Evolutionary conservation across 305 asterid genomes (phyloP).

Genomic region (Fraxinus greggii): DNA sequence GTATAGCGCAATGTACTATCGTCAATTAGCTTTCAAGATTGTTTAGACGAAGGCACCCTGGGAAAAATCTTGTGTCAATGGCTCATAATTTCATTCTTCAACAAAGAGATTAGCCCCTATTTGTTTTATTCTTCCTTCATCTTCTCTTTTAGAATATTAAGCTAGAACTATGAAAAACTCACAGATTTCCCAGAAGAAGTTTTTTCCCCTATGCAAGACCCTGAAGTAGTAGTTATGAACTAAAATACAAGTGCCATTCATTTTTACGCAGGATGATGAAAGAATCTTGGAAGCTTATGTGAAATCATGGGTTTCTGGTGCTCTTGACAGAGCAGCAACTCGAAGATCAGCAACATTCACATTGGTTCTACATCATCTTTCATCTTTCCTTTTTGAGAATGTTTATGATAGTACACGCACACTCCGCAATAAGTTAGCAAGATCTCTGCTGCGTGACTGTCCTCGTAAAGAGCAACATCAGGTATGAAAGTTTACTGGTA

Average conservation of each 20-base stretch:
- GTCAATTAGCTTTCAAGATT: neutral
- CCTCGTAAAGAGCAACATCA: slow-evolving; percentile 66
- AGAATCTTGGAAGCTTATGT: slow-evolving; percentile 72
- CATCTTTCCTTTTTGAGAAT: slow-evolving; percentile 60
- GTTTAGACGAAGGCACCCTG: neutral
- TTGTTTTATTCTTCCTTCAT: neutral
- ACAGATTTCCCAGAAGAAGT: neutral
- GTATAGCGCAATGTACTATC: neutral
- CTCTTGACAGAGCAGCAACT: slow-evolving; percentile 73
- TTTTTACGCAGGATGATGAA: slow-evolving; percentile 65
- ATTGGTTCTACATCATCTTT: slow-evolving; percentile 71
- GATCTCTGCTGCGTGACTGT: slow-evolving; percentile 68
- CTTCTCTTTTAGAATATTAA: neutral
- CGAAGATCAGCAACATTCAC: slow-evolving; percentile 60
- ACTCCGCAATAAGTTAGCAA: slow-evolving; percentile 64
- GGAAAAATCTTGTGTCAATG: neutral
- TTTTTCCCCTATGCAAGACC: neutral
- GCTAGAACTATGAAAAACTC: neutral
- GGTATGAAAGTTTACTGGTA: slow-evolving; percentile 37
- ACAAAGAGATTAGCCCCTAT: neutral
- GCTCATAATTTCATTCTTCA: neutral
- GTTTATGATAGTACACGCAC: slow-evolving; percentile 32
- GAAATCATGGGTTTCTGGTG: slow-evolving; percentile 86
- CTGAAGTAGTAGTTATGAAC: neutral
- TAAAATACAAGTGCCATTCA: slow-evolving; percentile 4